These are phyloP conservation scores for Sisymbrium altissimum DNA, from an alignment of 345 rosid species.

Conservation along the genomic window DNA sequence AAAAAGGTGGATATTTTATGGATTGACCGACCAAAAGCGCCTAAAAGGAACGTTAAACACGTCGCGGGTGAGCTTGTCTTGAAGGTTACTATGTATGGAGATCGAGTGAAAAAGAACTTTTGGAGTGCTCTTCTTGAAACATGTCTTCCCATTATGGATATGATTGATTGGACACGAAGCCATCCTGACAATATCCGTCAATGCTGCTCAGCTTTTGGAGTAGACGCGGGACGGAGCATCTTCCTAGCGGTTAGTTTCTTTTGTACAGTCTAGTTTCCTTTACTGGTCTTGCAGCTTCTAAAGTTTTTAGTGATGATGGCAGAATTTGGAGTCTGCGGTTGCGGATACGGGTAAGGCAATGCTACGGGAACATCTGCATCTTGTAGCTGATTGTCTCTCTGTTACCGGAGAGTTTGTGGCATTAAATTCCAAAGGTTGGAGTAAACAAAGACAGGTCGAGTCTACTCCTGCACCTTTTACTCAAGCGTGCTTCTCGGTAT, in stretches of 20 bases:
- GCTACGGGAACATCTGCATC: constrained; percentile 64
- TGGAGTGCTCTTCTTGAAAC: constrained; percentile 64
- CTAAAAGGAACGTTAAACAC: constrained; percentile 22
- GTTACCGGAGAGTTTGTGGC: constrained; percentile 88
- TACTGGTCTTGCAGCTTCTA: neutral
- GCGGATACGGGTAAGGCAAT: constrained; percentile 75
- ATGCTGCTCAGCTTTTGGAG: constrained; percentile 66
- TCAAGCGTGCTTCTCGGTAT: constrained; percentile 93
- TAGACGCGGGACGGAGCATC: constrained; percentile 67
- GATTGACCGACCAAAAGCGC: constrained; percentile 50
- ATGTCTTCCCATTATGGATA: constrained; percentile 64
- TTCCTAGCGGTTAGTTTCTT: constrained; percentile 55
- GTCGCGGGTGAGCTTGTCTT: constrained; percentile 68
- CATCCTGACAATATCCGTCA: constrained; percentile 80
- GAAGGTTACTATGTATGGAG: constrained; percentile 60
- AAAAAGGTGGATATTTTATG: constrained; percentile 77
- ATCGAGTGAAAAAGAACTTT: constrained; percentile 39
- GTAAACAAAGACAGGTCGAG: constrained; percentile 57
- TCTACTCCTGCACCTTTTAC: constrained; percentile 66
- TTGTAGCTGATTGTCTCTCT: constrained; percentile 67
- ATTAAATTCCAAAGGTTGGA: constrained; percentile 67
- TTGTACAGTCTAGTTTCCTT: neutral
- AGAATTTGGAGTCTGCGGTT: constrained; percentile 76
- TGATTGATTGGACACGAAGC: constrained; percentile 85
- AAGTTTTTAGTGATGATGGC: constrained; percentile 13